Evolutionary conservation across 345 rosid species (phyloP), one percentile per base, ranked within the genome.

Genomic region (Cardamine occulta): DNA sequence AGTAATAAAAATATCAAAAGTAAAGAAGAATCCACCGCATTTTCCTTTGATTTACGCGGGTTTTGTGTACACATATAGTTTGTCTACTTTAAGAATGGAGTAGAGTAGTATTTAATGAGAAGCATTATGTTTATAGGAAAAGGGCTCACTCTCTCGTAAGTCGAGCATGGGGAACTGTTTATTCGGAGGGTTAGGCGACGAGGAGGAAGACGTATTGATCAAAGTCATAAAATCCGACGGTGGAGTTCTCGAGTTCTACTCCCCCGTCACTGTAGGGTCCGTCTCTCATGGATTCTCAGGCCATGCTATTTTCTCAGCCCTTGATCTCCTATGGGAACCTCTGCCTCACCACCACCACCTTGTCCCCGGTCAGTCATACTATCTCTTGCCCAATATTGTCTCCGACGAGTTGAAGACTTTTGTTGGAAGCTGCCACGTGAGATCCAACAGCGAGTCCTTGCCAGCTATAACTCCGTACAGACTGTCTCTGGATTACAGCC

Each of bases 131-230:
- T 14, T 5, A 42, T 13, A 39, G 15, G 44, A 15, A 39, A 39
- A 19, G 11, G 70, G 55, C 63, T 63, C 42, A 42, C 47, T 73
- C 63, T 53, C 55, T 47, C 58, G 24, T n/a, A 64, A 51, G 61
- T 12, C 4, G 18, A 63, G 63, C 68, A 89, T 93, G 98, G 94
- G 96, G 10, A 91, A 91, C 75, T 91, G 98, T 80, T 69, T 93
- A 48, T 82, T 91, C 51, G 96, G 94, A 79, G 96, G 88, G 60
- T 66, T 83, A 5, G 90, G 89, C 45, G 85, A 74, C 18, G 74
- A 55, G 13, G 74, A 55, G n/a, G 79, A 74, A 19, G 86, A 55
- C 72, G 72, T 42, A 31, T 54, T 82, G 18, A 80, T 84, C 73
- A 85, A 85, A 76, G 88, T 94, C 18, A 68, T 80, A 13, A 85